Evolutionary conservation across 1,284 basidiomycete genomes (phyloP), one percentile per base, ranked within the genome.

Genomic region (Ceratobasidium sp.): DNA sequence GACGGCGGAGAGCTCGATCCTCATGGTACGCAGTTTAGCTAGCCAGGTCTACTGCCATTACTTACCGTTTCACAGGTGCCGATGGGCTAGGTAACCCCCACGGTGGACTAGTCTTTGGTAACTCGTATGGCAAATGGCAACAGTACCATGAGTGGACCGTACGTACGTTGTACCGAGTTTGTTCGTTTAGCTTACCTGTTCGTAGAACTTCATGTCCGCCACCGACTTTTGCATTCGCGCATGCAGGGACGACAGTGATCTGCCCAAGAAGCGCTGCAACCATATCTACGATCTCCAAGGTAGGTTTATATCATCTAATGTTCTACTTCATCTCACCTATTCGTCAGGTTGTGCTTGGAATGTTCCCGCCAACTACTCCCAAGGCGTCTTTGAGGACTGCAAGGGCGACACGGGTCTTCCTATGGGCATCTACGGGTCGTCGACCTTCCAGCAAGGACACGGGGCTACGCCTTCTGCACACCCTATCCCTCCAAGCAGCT

Each of bases 351-450:
- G 87, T 74, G 75, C 65, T 2, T 90, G 86, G 84, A 89, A 89
- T 75, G 88, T 89, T 82, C 88, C 88, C 4, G 89, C 81, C 20
- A 84, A 84, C 75, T 89, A 90, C 74, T 77, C 77, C 42, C 54
- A 81, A 13, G 86, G 85, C 50, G 78, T 80, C 1, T 90, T 91
- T 74, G 86, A 89, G 73, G 75, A 81, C 27, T 92, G 89, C 77
- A 54, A 78, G 49, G 84, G 81, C 50, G 79, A 84, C 84, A 56
- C 54, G 76, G 73, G 49, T 40, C 68, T 65, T 7, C 88, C 83
- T 8, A 87, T 88, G 85, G 90, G 90, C 45, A 85, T 91, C 6
- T 91, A 91, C 75, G 85, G 84, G 43, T 78, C 79, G 2, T 88
- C 86, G 7, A 89, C 86, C 0, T 91, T 87, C 80, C 77, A 82